phyloP scores from a whole-genome alignment of 768 basidiomycete genomes.

The Psilocybe azurescens region DNA sequence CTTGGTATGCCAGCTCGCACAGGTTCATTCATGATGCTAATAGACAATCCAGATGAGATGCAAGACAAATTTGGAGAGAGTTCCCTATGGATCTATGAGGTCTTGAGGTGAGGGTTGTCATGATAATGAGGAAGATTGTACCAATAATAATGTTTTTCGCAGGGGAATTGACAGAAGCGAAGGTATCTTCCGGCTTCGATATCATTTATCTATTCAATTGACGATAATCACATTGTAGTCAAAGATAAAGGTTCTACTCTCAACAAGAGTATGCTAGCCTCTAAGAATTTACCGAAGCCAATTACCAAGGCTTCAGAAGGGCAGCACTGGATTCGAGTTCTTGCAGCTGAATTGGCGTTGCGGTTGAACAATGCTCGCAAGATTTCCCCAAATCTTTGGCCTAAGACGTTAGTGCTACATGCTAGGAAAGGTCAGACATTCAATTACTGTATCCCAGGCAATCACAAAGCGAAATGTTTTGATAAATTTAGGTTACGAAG shows the following conservation, averaged over 20 bases:
- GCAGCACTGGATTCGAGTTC: constrained; percentile 88
- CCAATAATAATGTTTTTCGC: constrained; percentile 9
- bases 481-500: constrained; percentile 58
- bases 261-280: constrained; percentile 93
- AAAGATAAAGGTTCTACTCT: constrained; percentile 76
- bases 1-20: constrained; percentile 47
- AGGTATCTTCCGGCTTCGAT: constrained; percentile 50
- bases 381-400: constrained; percentile 80
- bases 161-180: constrained; percentile 90
- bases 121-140: background rate
- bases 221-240: constrained; percentile 51
- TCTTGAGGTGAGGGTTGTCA: constrained; percentile 66
- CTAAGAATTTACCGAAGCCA: constrained; percentile 89
- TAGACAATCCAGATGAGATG: constrained; percentile 62
- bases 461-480: constrained; percentile 6
- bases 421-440: constrained; percentile 64
- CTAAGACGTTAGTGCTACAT: constrained; percentile 86
- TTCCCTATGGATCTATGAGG: constrained; percentile 91
- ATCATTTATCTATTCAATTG: background rate
- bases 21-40: constrained; percentile 3
- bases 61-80: constrained; percentile 83
- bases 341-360: constrained; percentile 89
- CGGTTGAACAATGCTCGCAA: constrained; percentile 85
- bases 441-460: background rate
- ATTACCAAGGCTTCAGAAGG: constrained; percentile 79